Evolutionary conservation across 1,284 basidiomycete genomes (phyloP).

Genomic region (Trametes sp.): DNA sequence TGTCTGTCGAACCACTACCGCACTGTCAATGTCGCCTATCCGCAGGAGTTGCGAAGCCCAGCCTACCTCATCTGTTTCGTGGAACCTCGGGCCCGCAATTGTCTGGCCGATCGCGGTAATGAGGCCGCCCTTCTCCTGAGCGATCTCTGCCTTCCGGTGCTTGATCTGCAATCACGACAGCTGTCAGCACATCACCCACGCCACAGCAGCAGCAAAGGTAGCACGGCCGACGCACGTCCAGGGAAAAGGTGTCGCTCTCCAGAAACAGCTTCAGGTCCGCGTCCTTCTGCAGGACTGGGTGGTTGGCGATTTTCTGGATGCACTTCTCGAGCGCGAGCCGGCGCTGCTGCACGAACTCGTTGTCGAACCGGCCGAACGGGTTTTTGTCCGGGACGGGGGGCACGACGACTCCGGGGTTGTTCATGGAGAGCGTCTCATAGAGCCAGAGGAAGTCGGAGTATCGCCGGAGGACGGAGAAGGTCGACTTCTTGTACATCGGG

Average conservation of each 20-base stretch:
- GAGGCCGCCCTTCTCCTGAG: slow-evolving; percentile 78
- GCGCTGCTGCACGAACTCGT: slow-evolving; percentile 87
- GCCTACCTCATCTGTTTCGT: slow-evolving; percentile 90
- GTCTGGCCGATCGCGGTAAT: slow-evolving; percentile 83
- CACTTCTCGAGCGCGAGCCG: slow-evolving; percentile 88
- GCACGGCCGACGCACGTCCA: slow-evolving; percentile 65
- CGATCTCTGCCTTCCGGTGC: slow-evolving; percentile 80
- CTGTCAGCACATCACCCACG: not conserved
- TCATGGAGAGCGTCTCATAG: slow-evolving; percentile 87
- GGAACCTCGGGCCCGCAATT: slow-evolving; percentile 84
- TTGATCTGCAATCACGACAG: slow-evolving; percentile 71
- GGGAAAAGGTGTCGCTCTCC: slow-evolving; percentile 84
- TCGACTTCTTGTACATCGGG: slow-evolving; percentile 79
- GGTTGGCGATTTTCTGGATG: slow-evolving; percentile 87
- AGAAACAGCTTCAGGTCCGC: slow-evolving; percentile 87
- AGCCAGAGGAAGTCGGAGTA: slow-evolving; percentile 99
- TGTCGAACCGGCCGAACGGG: slow-evolving; percentile 88
- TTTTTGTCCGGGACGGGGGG: slow-evolving; percentile 98
- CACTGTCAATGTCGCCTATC: not conserved
- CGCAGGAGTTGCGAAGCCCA: not conserved
- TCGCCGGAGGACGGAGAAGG: slow-evolving; percentile 91
- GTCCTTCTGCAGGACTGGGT: slow-evolving; percentile 87
- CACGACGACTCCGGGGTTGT: slow-evolving; percentile 97
- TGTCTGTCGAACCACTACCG: slow-evolving; percentile 92
- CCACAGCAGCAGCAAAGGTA: not conserved